Conservation (phyloP, 257 asterid genomes). For the Penstemon davidsonii region DNA sequence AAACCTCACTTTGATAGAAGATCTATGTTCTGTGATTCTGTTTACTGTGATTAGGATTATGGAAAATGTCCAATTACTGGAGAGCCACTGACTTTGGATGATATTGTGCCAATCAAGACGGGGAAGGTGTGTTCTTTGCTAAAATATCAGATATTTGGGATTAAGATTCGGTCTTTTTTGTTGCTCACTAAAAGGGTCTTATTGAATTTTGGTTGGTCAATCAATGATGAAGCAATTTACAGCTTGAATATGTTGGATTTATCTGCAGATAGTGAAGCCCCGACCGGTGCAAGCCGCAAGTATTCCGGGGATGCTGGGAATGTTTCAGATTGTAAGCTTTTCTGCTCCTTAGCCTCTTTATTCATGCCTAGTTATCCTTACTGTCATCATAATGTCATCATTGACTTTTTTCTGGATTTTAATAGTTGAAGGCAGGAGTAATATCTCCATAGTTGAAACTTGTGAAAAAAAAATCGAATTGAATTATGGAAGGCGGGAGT, state of each 20-base stretch:
- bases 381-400: conserved; percentile 7
- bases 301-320: conserved; percentile 98
- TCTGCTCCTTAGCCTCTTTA: conserved; percentile 24
- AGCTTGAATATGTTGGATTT: conserved; percentile 26
- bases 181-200: conserved; percentile 4
- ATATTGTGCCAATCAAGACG: conserved; percentile 75
- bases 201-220: background rate
- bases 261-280: conserved; percentile 85
- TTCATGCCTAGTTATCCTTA: background rate
- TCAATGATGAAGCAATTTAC: conserved; percentile 16
- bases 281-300: conserved; percentile 97
- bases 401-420: background rate
- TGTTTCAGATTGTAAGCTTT: conserved; percentile 83
- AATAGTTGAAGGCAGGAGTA: conserved; percentile 3
- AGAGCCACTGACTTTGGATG: conserved; percentile 81
- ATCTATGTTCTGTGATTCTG: conserved; percentile 7
- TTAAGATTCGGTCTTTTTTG: too few species aligned
- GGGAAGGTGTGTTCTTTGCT: conserved; percentile 60
- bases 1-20: conserved; percentile 19
- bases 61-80: conserved; percentile 98
- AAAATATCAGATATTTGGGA: background rate
- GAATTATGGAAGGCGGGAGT: background rate
- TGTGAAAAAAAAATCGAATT: background rate
- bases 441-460: background rate
- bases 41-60: conserved; percentile 54